Evolutionary conservation across 2,329 filamentous ascomycete species (phyloP).

Genomic region (Rhynchosporium secalis): DNA sequence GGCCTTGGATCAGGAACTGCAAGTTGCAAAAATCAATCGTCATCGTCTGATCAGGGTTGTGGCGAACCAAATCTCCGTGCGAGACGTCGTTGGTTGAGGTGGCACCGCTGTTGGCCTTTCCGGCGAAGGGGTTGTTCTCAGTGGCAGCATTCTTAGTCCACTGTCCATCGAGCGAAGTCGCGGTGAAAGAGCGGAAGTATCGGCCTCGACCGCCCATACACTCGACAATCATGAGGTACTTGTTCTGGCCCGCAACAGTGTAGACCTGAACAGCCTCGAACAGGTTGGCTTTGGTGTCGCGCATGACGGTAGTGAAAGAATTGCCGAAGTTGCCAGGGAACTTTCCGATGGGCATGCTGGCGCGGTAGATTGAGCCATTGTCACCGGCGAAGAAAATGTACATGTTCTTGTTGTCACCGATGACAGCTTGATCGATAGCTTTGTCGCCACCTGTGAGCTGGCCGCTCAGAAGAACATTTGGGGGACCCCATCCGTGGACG

Average conservation of each 20-base stretch:
- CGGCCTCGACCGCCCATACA: constrained; percentile 56
- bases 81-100: constrained; percentile 68
- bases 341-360: constrained; percentile 60
- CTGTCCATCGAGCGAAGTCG: constrained; percentile 53
- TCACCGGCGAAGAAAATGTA: constrained; percentile 69
- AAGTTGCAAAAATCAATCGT: constrained; percentile 64
- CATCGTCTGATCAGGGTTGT: constrained; percentile 60
- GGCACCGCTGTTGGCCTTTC: constrained; percentile 64
- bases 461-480: constrained; percentile 57
- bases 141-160: constrained; percentile 59
- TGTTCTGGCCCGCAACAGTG: constrained; percentile 52
- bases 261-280: constrained; percentile 70
- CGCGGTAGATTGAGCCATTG: constrained; percentile 65
- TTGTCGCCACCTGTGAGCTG: constrained; percentile 54
- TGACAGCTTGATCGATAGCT: constrained; percentile 63
- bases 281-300: constrained; percentile 55
- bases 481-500: constrained; percentile 55
- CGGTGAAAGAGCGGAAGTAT: constrained; percentile 68
- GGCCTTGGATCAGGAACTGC: constrained; percentile 64
- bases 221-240: constrained; percentile 70
- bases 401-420: constrained; percentile 61
- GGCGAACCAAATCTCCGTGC: constrained; percentile 62
- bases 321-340: constrained; percentile 63
- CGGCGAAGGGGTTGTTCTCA: constrained; percentile 63
- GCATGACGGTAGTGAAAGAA: constrained; percentile 50